Percentiles rank a stretch among this genome's conserved stretches.
These are phyloP conservation scores for Cyclocybe cylindracea DNA, from an alignment of 768 basidiomycete genomes.

Conservation along the genomic window DNA sequence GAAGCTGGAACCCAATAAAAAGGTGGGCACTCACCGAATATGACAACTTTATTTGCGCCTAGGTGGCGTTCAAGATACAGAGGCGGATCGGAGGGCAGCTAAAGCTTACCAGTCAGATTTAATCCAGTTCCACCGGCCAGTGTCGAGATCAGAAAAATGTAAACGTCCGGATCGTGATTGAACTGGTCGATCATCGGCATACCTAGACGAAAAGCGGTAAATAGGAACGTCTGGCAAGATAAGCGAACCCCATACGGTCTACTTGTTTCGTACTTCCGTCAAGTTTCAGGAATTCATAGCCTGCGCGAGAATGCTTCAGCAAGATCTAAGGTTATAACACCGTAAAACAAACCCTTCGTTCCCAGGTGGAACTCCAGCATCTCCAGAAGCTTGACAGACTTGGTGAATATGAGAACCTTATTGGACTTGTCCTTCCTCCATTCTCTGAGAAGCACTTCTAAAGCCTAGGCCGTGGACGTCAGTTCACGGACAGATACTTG, in stretches of 20 bases:
- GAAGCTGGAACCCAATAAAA: not conserved
- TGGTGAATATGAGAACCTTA: slow-evolving; percentile 94
- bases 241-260: slow-evolving; percentile 54
- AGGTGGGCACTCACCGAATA: slow-evolving; percentile 60
- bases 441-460: slow-evolving; percentile 64
- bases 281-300: slow-evolving; percentile 67
- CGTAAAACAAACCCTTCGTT: slow-evolving; percentile 43
- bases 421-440: slow-evolving; percentile 68
- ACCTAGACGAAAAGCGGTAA: slow-evolving; percentile 41
- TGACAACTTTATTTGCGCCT: slow-evolving; percentile 93
- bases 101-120: slow-evolving; percentile 62
- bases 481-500: not conserved
- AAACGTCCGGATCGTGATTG: slow-evolving; percentile 70
- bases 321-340: not conserved
- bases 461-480: slow-evolving; percentile 43
- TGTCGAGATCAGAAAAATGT: slow-evolving; percentile 87
- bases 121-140: slow-evolving; percentile 90
- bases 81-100: not conserved
- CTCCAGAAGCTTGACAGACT: slow-evolving; percentile 85
- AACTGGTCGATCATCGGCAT: slow-evolving; percentile 88
- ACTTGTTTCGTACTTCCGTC: slow-evolving; percentile 74
- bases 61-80: not conserved
- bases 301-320: slow-evolving; percentile 24
- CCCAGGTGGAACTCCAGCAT: slow-evolving; percentile 80
- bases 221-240: not conserved